phyloP scores from a whole-genome alignment of 805 yeast species.

The Metahyphopichia silvanorum region DNA sequence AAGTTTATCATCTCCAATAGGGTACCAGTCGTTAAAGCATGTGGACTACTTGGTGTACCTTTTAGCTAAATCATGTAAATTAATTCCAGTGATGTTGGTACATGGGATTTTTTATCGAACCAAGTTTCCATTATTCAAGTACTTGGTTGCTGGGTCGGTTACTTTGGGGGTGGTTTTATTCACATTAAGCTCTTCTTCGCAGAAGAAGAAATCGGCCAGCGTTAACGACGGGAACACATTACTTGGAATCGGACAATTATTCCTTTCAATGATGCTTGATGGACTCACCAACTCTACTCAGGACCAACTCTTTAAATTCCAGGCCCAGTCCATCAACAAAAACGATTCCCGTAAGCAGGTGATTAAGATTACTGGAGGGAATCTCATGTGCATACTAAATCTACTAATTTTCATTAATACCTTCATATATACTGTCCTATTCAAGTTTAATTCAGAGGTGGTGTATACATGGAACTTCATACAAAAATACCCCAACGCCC shows the following conservation, averaged over 20 bases:
- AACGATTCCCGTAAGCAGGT: background rate
- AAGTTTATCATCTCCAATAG: conserved; percentile 78
- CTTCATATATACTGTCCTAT: conserved; percentile 41
- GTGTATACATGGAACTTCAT: conserved; percentile 49
- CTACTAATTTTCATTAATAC: conserved; percentile 46
- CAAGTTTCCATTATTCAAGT: conserved; percentile 71
- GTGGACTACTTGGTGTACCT: conserved; percentile 84
- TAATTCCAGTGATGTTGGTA: conserved; percentile 90
- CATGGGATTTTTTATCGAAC: conserved; percentile 70
- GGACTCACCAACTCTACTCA: conserved; percentile 94
- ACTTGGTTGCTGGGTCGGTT: conserved; percentile 71
- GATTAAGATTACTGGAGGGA: conserved; percentile 71
- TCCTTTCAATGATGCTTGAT: conserved; percentile 70
- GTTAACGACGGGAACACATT: conserved; percentile 40
- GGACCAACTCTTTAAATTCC: conserved; percentile 68
- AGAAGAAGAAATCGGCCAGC: conserved; percentile 14
- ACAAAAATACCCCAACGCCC: conserved; percentile 47
- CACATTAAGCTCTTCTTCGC: conserved; percentile 50
- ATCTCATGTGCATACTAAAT: conserved; percentile 73
- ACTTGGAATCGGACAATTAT: conserved; percentile 60
- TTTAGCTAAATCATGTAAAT: conserved; percentile 88
- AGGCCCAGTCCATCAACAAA: conserved; percentile 11
- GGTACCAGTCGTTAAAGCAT: conserved; percentile 71
- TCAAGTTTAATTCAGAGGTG: conserved; percentile 46
- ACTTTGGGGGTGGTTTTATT: conserved; percentile 82